Conservation (phyloP, 306 rosid genomes). For the Sphenostylis stenocarpa region DNA sequence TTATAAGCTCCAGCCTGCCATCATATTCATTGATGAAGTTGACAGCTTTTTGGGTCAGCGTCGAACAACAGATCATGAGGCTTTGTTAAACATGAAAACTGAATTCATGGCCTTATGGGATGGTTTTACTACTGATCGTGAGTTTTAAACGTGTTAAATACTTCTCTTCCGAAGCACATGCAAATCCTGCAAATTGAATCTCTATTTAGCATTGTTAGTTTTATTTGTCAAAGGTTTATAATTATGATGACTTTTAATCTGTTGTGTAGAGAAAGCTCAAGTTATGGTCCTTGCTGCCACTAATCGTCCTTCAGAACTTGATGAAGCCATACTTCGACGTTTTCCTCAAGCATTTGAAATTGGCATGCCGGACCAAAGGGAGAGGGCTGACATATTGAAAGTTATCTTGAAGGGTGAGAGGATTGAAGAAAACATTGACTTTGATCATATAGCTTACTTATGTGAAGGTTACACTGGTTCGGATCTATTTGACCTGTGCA, state of each 20-base stretch:
- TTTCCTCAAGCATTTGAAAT: conserved; percentile 98
- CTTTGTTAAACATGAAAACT: conserved; percentile 92
- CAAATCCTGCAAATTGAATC: neutral
- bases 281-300: conserved; percentile 99
- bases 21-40: conserved; percentile 95
- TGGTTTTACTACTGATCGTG: conserved; percentile 96
- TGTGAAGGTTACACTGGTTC: conserved; percentile 93
- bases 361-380: conserved; percentile 71
- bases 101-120: conserved; percentile 99
- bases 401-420: conserved; percentile 79
- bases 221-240: neutral
- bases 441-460: conserved; percentile 54
- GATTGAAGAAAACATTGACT: conserved; percentile 62
- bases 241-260: conserved; percentile 7
- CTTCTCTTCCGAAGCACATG: neutral
- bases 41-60: conserved; percentile 99
- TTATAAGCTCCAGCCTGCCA: conserved; percentile 97
- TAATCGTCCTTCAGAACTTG: conserved; percentile 98
- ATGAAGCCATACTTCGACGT: conserved; percentile 97
- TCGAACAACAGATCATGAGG: conserved; percentile 89
- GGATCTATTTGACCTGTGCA: conserved; percentile 93
- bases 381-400: conserved; percentile 84
- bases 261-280: conserved; percentile 70
- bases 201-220: neutral
- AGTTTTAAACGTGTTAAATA: conserved; percentile 37